Evolutionary conservation across 2,329 filamentous ascomycete genomes (phyloP), one percentile per base, ranked within the genome.

Genomic region (Teratosphaeriaceae sp.): DNA sequence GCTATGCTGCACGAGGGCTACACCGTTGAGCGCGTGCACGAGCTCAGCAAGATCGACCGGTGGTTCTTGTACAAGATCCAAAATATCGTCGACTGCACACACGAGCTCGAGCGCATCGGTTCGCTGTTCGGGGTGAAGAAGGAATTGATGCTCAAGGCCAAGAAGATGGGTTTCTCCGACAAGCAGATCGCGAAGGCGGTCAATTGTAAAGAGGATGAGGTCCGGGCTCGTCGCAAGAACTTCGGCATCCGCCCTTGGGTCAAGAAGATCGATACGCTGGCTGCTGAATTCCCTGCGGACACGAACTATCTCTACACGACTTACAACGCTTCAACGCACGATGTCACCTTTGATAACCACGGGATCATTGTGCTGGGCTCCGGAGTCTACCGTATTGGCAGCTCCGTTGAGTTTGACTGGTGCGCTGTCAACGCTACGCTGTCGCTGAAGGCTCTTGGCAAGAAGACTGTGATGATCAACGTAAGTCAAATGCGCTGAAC

Each of bases 1-100:
- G 92, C 92, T 53, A 94, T 98, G 88, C 80, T 95, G 54, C 88
- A 97, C 73, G 88, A 96, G 71, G 84, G 85, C 67, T 98, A 98
- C 74, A 80, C 86, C 1, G 88, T 96, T 36, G 90, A 98, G 52
- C 82, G 78, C 65, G 76, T 98, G 13, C 88, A 97, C 63, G 88
- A 96, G 5, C 73, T 98, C 56, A 94, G 85, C 70, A 96, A 95
- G 77, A 98, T 98, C 59, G 92, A 97, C 73, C 95, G 94, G 71
- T 97, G 92, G 92, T 98, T 98, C 76, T 72, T 98, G 57, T 80
- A 96, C 80, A 97, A 98, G 78, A 80, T 98, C 40, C 83, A 95
- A 71, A 97, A 97, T 73, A 86, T 98, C 59, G 92, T 95, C 40
- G 80, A 97, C 67, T 89, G 85, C 72, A 87, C 85, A 47, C 80